A percentile compares a stretch with the other conserved stretches of the same genome.
These are phyloP conservation scores for Venturiaceae sp. DNA, from an alignment of 2,329 filamentous ascomycete genomes.

Conservation along the genomic window DNA sequence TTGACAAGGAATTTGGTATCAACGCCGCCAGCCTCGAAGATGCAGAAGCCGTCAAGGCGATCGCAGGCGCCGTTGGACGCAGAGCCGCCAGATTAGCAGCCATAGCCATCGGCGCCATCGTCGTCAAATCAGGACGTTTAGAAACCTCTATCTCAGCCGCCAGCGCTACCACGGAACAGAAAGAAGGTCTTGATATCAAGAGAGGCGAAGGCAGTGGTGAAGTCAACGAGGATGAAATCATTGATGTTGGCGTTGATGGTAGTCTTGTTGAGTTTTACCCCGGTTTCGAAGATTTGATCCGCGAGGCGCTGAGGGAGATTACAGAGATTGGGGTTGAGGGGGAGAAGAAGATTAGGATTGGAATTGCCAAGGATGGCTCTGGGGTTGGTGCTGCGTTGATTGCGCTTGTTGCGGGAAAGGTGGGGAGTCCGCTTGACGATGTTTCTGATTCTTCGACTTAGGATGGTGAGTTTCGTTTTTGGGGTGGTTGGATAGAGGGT, in stretches of 20 bases:
- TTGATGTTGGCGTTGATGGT: constrained; percentile 92
- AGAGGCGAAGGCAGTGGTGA: constrained; percentile 14
- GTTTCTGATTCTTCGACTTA: too few relatives aligned
- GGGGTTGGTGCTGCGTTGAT: constrained; percentile 94
- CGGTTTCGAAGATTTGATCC: constrained; percentile 78
- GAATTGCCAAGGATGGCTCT: constrained; percentile 92
- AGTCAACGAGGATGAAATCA: constrained; percentile 51
- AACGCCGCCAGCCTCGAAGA: constrained; percentile 72
- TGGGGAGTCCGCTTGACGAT: constrained; percentile 22
- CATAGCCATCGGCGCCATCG: constrained; percentile 75
- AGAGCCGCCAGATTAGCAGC: constrained; percentile 82
- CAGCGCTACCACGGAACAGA: constrained; percentile 21
- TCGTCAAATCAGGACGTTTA: constrained; percentile 71
- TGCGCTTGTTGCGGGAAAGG: constrained; percentile 72
- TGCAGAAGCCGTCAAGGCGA: constrained; percentile 74
- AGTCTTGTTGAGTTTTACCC: constrained; percentile 94
- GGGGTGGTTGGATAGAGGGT: too few relatives aligned
- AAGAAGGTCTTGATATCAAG: constrained; percentile 18
- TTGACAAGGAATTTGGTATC: constrained; percentile 69
- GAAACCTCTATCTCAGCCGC: constrained; percentile 21
- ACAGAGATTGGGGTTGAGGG: constrained; percentile 68
- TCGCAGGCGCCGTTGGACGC: constrained; percentile 75
- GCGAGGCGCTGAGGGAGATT: constrained; percentile 69
- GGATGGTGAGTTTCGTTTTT: too few relatives aligned
- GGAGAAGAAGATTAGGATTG: constrained; percentile 82